Evolutionary conservation across 2,329 filamentous ascomycete genomes (phyloP), one percentile per base, ranked within the genome.

Genomic region (Paraphoma sp.): DNA sequence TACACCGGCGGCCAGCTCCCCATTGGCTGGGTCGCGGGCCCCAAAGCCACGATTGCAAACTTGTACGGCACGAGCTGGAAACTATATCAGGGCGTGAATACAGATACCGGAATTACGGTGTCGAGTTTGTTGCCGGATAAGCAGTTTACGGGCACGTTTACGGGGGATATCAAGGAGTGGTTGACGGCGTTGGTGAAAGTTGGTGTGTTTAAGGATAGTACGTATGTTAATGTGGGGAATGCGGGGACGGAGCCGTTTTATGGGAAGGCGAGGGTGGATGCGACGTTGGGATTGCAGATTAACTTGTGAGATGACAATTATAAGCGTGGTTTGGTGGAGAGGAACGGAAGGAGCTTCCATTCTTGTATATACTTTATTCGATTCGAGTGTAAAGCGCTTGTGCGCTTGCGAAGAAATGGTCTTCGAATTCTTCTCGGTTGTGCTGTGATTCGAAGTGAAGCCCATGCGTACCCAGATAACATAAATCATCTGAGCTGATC

Each of bases 1-100:
- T 80, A 77, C 51, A 77, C 78, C n/a, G 78, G 78, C 16, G 78
- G 77, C 2, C 79, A 81, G 56, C 67, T 80, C 4, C 79, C 79
- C 12, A 81, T 81, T 53, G 79, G 79, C 44, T 81, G 74, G 71
- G 59, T 65, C 6, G 64, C 38, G 3, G 60, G 58, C 10, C 69
- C 42, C 7, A 59, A 51, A 31, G 58, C 57, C 16, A 63, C 54
- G 1, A 56, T 65, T 16, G n/a, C 44, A 72, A 72, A 1, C 57
- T 71, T 33, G 68, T 74, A 17, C 71, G 57, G 76, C 3, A 80
- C 76, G 31, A 71, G 70, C 11, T 81, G 79, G 78, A 75, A 76
- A 54, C 52, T 81, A 31, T 80, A 80, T 53, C 74, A 80, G 65
- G 78, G 75, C 17, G 69, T 73, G 59, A 81, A 81, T 54, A 68